phyloP scores from a whole-genome alignment of 2,329 filamentous ascomycete genomes.

The Venturia oleaginea region DNA sequence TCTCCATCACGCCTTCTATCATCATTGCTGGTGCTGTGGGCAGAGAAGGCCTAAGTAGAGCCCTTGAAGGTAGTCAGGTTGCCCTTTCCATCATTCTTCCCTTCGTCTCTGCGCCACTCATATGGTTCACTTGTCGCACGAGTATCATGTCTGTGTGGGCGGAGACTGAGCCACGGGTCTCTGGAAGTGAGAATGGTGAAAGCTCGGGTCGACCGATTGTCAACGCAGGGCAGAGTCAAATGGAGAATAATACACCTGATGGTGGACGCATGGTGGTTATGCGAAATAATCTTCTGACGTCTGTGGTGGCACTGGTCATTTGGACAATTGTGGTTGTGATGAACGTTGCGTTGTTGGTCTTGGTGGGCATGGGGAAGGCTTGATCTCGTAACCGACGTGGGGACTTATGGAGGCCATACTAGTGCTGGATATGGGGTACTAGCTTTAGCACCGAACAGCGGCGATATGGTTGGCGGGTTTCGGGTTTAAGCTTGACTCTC shows the following conservation, averaged over 20 bases:
- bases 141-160: conserved; percentile 66
- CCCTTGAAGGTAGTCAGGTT: conserved; percentile 70
- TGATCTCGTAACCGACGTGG: not conserved
- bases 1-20: conserved; percentile 75
- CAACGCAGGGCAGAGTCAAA: conserved; percentile 17
- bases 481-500: no score
- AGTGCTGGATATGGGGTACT: no score
- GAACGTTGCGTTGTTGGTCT: conserved; percentile 68
- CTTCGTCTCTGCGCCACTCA: conserved; percentile 72
- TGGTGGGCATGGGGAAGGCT: conserved; percentile 35
- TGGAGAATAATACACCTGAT: conserved; percentile 17
- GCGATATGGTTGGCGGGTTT: no score
- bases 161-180: not conserved
- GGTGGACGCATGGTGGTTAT: conserved; percentile 34
- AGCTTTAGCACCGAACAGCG: no score
- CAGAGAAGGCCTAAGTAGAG: conserved; percentile 56
- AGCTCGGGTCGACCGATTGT: not conserved
- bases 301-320: conserved; percentile 49
- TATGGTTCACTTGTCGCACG: conserved; percentile 74
- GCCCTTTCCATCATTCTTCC: conserved; percentile 70
- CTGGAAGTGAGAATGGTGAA: not conserved
- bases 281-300: conserved; percentile 61
- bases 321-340: conserved; percentile 69
- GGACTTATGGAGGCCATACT: no score
- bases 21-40: conserved; percentile 76